Conservation (phyloP, 257 asterid species). For the Solanum microdontum region DNA sequence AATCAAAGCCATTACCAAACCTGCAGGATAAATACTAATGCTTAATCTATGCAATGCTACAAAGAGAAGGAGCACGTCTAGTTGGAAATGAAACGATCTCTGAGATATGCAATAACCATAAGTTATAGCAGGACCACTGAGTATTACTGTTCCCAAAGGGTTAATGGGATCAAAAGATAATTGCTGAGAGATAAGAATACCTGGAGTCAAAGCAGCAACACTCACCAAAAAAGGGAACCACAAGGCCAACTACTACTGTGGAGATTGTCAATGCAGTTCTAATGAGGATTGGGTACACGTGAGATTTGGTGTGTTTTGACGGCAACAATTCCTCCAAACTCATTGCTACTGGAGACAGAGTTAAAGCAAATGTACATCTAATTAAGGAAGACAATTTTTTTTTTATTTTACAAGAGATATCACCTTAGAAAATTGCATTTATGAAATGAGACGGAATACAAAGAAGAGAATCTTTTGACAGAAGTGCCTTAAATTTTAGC, state of each 20-base stretch:
- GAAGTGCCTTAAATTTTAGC: neutral
- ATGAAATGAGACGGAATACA: neutral
- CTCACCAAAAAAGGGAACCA: constrained; percentile 63
- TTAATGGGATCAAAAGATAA: neutral
- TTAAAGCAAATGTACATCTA: constrained; percentile 47
- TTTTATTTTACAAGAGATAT: neutral
- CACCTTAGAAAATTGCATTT: neutral
- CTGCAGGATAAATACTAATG: constrained; percentile 12
- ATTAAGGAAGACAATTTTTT: constrained; percentile 24
- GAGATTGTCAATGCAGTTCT: constrained; percentile 54
- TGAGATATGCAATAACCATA: neutral
- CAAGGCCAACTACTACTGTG: constrained; percentile 47
- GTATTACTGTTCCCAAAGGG: neutral
- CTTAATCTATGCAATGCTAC: neutral
- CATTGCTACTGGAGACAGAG: constrained; percentile 73
- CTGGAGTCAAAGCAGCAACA: neutral
- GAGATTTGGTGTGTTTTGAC: constrained; percentile 28
- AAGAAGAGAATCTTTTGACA: neutral
- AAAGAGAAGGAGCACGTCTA: neutral
- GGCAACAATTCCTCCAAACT: constrained; percentile 73
- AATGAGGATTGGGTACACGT: constrained; percentile 42
- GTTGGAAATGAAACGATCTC: neutral
- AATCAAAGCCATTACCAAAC: constrained; percentile 62
- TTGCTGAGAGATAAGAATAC: neutral
- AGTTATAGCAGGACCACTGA: neutral